Base-by-base conservation (phyloP, 805 yeast genomes). In the Kuraishia hungarica region DNA sequence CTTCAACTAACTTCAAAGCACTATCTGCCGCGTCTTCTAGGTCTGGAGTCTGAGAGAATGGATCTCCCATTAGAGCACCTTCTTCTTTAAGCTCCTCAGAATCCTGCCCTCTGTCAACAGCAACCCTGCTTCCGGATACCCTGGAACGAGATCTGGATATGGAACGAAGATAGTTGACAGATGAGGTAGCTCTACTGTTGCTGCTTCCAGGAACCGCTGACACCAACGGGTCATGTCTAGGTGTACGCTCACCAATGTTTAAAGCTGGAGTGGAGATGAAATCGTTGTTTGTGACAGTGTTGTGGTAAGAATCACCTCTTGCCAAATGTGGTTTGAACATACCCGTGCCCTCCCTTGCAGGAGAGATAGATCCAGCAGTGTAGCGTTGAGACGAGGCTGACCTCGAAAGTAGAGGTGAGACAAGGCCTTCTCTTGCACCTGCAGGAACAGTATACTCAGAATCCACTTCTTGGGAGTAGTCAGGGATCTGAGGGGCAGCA, bases 271-370 rank as follows among this genome's bases (percentile, higher is more conserved):
- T 71, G 19, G 51, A 39, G 43, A 35, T 15, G 43, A 55, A 64
- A 26, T 64, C 81, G 52, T 76, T 75, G 51, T 76, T 78, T 17
- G 68, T 67, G 52, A 76, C 73, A 11, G 83, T 80, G 61, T 80
- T 78, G 61, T 84, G 87, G 64, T 86, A 86, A 1, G 91, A 83
- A 59, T 86, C 92, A 43, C 93, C 94, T 58, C 87, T 75, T 1
- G 93, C 92, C 62, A 87, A 73, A 68, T 86, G 89, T 1, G 91
- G 90, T 65, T 73, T 57, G 51, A 57, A 47, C 24, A 28, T 46
- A 2, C 56, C 56, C 8, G 51, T 29, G 4, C 22, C 72, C 46
- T 35, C 55, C 11, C 55, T 23, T 10, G 48, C 49, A 19, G 55
- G 49, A 19, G 49, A 26, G 5, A 26, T 39, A 3, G 67, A 63